Conservation (phyloP, 495 filamentous ascomycete species). For the Aspergillus steynii region DNA sequence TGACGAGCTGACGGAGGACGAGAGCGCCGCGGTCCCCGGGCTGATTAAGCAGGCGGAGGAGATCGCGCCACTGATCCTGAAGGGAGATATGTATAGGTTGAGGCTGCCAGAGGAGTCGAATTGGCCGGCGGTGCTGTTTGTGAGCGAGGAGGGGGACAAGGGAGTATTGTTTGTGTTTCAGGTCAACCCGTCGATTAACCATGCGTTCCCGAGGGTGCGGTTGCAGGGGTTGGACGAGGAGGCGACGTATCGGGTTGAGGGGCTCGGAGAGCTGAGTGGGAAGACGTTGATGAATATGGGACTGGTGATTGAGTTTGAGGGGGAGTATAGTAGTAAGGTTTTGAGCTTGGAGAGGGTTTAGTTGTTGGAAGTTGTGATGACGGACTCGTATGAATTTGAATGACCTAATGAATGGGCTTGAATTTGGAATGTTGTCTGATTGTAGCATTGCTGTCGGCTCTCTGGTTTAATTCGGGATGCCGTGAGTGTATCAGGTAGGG, state of each 20-base stretch:
- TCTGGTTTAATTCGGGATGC: too few species aligned
- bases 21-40: constrained; percentile 44
- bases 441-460: too few species aligned
- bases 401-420: background rate
- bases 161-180: constrained; percentile 54
- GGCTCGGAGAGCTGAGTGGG: constrained; percentile 42
- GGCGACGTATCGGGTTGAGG: constrained; percentile 44
- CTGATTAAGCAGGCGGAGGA: constrained; percentile 48
- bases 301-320: constrained; percentile 36
- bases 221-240: constrained; percentile 46
- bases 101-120: constrained; percentile 53
- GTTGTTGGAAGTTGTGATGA: background rate
- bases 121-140: constrained; percentile 55
- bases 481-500: too few species aligned
- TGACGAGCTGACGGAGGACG: constrained; percentile 38
- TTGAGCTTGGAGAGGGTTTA: constrained; percentile 37
- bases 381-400: too few species aligned
- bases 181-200: constrained; percentile 42
- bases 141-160: constrained; percentile 40
- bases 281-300: constrained; percentile 52
- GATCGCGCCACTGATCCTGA: constrained; percentile 52
- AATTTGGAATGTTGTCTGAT: too few species aligned
- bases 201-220: constrained; percentile 42
- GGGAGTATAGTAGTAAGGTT: constrained; percentile 45
- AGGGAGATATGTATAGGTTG: constrained; percentile 52